A percentile compares a stretch with the other conserved stretches of the same genome.
phyloP scores from a whole-genome alignment of 2,329 filamentous ascomycete species.

The Aspergillus pseudotamarii region DNA sequence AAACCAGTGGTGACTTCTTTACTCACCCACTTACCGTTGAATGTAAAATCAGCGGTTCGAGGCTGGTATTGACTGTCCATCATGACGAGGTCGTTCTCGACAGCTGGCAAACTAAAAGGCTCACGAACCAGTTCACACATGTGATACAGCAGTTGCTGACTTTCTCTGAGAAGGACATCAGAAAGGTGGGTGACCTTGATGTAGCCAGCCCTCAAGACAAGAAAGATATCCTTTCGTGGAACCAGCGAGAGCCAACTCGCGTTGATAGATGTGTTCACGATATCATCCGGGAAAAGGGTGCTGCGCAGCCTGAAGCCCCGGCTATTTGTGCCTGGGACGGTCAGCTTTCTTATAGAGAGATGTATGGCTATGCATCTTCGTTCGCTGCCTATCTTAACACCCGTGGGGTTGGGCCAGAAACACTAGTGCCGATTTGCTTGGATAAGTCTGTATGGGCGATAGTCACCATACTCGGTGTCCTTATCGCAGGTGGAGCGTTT shows the following conservation, averaged over 20 bases:
- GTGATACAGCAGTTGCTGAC: conserved; percentile 39
- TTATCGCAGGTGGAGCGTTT: conserved; percentile 39
- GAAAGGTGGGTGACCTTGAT: conserved; percentile 33
- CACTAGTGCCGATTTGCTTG: conserved; percentile 36
- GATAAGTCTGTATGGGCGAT: conserved; percentile 40
- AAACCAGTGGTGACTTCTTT: conserved; percentile 60
- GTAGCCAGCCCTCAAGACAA: conserved; percentile 38
- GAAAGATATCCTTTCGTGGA: conserved; percentile 36
- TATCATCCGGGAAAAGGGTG: conserved; percentile 31
- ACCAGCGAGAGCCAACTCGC: conserved; percentile 25
- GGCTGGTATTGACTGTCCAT: conserved; percentile 63
- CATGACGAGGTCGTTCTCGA: conserved; percentile 65
- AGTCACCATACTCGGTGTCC: conserved; percentile 35
- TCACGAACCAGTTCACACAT: conserved; percentile 55
- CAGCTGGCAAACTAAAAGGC: conserved; percentile 55
- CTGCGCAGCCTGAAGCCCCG: conserved; percentile 29
- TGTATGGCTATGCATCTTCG: conserved; percentile 31
- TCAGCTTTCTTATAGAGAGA: conserved; percentile 34
- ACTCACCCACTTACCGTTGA: conserved; percentile 67
- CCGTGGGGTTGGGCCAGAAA: conserved; percentile 36
- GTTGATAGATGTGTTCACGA: conserved; percentile 38
- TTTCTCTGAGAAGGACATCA: conserved; percentile 22
- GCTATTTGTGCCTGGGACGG: conserved; percentile 43
- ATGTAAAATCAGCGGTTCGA: conserved; percentile 58
- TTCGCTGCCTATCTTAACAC: conserved; percentile 35